Percentiles rank a stretch among this genome's conserved stretches.
phyloP scores from a whole-genome alignment of 306 rosid genomes.

The Vachellia pachyceras region DNA sequence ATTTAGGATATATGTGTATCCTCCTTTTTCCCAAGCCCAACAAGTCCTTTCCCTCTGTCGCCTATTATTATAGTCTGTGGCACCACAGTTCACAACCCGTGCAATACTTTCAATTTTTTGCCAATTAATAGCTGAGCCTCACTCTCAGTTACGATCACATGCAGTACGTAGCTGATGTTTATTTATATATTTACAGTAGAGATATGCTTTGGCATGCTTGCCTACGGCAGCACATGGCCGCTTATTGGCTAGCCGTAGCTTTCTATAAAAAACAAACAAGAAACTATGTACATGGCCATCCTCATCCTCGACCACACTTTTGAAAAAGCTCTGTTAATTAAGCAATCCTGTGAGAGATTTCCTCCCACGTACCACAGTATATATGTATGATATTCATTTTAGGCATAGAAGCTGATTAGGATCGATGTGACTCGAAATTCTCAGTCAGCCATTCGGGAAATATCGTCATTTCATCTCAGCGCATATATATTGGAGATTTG shows the following conservation, averaged over 20 bases:
- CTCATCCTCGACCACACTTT: background rate
- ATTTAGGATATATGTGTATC: conserved; percentile 38
- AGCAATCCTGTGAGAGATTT: background rate
- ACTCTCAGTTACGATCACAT: background rate
- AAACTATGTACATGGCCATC: background rate
- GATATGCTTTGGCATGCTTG: conserved; percentile 28
- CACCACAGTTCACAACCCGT: conserved; percentile 2
- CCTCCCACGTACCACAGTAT: background rate
- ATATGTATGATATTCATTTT: background rate
- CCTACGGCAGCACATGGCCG: conserved; percentile 32
- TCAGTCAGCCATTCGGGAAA: background rate
- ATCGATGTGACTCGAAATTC: background rate
- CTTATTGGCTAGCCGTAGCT: conserved; percentile 26
- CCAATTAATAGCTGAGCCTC: background rate
- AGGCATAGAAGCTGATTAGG: background rate
- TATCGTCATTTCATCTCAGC: background rate
- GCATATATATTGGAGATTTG: background rate
- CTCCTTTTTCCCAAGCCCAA: conserved; percentile 42
- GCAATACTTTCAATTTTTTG: background rate
- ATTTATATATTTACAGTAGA: background rate
- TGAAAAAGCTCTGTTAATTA: background rate
- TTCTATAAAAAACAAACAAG: conserved; percentile 38
- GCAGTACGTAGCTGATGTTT: background rate
- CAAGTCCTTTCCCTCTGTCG: conserved; percentile 27
- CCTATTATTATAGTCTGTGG: background rate